These are phyloP conservation scores for Lasiosphaeriaceae sp. DNA, from an alignment of 495 filamentous ascomycete species.

Conservation along the genomic window DNA sequence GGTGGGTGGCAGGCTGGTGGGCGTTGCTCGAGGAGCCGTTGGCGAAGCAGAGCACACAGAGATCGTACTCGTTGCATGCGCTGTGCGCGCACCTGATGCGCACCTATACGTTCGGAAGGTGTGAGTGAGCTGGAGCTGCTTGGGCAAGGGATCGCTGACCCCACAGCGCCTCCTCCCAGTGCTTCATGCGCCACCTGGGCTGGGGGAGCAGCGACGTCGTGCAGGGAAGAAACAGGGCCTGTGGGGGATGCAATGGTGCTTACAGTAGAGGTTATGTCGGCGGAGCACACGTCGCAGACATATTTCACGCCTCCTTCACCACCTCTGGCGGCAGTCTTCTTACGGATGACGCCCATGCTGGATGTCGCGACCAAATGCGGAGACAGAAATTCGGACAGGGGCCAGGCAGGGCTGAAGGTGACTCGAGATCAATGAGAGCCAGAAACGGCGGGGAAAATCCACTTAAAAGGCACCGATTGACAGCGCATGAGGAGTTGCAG, in stretches of 20 bases:
- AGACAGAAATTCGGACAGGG: slow-evolving; percentile 17
- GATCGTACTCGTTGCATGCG: slow-evolving; percentile 87
- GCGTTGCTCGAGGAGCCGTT: slow-evolving; percentile 69
- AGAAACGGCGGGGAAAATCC: slow-evolving; percentile 13
- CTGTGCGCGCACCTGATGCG: slow-evolving; percentile 86
- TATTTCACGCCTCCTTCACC: slow-evolving; percentile 92
- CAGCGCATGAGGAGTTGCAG: neutral
- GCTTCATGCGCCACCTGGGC: slow-evolving; percentile 4
- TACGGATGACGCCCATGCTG: slow-evolving; percentile 90
- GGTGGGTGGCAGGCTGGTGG: slow-evolving; percentile 80
- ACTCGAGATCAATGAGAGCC: slow-evolving; percentile 4
- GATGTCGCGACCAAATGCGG: slow-evolving; percentile 9
- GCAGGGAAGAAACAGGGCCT: neutral
- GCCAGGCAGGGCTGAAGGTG: slow-evolving; percentile 2
- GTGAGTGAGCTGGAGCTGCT: slow-evolving; percentile 9
- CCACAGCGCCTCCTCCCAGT: slow-evolving; percentile 11
- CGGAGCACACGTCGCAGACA: slow-evolving; percentile 92
- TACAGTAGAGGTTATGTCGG: slow-evolving; percentile 94
- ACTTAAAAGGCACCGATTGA: slow-evolving; percentile 3
- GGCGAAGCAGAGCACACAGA: slow-evolving; percentile 93
- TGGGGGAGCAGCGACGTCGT: neutral
- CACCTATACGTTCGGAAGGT: slow-evolving; percentile 54
- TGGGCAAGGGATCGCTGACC: slow-evolving; percentile 3
- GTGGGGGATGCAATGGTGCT: slow-evolving; percentile 23
- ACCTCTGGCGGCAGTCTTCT: slow-evolving; percentile 85